A percentile compares a stretch with the other conserved stretches of the same genome.
These are phyloP conservation scores for Hypoxylon crocopeplum DNA, from an alignment of 495 filamentous ascomycete genomes.

Conservation along the genomic window DNA sequence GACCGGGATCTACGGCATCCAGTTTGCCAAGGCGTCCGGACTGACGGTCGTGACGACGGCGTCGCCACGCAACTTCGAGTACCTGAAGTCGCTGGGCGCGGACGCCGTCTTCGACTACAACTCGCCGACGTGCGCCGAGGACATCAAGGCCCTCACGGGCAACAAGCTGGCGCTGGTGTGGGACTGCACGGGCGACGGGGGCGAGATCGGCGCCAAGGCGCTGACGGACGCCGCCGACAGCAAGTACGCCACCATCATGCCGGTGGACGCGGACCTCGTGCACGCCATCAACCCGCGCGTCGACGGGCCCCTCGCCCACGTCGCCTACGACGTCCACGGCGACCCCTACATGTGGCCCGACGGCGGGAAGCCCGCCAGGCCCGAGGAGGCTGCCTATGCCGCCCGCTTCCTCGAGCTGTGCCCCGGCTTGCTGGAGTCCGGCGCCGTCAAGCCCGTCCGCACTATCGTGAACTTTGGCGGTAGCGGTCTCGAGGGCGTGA, in stretches of 20 bases:
- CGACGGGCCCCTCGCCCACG: too few species aligned
- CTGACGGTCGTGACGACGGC: slow-evolving; percentile 53
- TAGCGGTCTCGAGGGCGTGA: slow-evolving; percentile 44
- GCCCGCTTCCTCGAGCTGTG: slow-evolving; percentile 35
- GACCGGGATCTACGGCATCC: slow-evolving; percentile 55
- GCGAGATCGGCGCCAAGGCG: slow-evolving; percentile 36
- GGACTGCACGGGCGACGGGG: slow-evolving; percentile 43
- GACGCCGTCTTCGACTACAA: slow-evolving; percentile 56
- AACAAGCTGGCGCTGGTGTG: slow-evolving; percentile 40
- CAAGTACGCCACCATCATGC: slow-evolving; percentile 37
- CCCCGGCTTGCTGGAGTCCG: slow-evolving; percentile 33
- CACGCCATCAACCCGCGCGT: too few species aligned
- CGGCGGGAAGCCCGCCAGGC: too few species aligned
- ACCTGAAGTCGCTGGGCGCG: slow-evolving; percentile 51
- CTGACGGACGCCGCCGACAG: slow-evolving; percentile 33
- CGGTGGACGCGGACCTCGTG: too few species aligned
- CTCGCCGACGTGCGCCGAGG: slow-evolving; percentile 42
- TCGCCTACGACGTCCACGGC: too few species aligned
- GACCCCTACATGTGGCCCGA: too few species aligned
- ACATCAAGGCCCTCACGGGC: slow-evolving; percentile 42
- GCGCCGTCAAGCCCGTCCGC: slow-evolving; percentile 40
- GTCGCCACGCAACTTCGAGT: slow-evolving; percentile 50
- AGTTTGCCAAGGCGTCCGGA: slow-evolving; percentile 55
- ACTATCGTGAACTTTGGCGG: slow-evolving; percentile 42
- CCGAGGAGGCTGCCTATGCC: slow-evolving; percentile 37